Evolutionary conservation across 208 protist species (phyloP), one percentile per base, ranked within the genome.

Genomic region (Trypanosoma conorhini): DNA sequence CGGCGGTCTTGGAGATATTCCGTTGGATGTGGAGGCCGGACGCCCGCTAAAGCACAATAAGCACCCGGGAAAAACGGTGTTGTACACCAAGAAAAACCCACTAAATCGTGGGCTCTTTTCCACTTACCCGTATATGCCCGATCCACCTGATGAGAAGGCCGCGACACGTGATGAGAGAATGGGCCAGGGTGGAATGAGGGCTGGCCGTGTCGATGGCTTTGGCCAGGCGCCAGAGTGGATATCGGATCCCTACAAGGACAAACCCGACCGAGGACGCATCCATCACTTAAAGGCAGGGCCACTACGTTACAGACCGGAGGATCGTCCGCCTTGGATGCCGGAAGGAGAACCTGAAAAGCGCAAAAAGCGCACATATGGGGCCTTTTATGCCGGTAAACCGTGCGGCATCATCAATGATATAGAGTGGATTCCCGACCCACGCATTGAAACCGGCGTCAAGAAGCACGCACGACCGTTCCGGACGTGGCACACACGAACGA

Each of bases 401-500:
- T 67, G 70, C 60, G 80, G 82, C 22, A 81, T 91, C 71, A 88
- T 84, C 51, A 86, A 83, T 30, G 85, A 91, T 58, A 67, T 80
- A 59, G 87, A 93, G 77, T 93, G 87, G 86, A 90, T 95, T 48
- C 92, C 92, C 2, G 89, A 97, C 70, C 92, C 92, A 60, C 89
- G 91, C 54, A 69, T 87, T 67, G 83, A 90, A 65, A 79, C 66
- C 13, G 48, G 65, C 28, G 80, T 97, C 50, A 85, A 86, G 70
- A 81, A 78, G 62, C 58, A 81, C 5, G 59, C 72, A 22, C 75
- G 85, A 31, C 92, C 89, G 15, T 94, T 97, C 80, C 81, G 86
- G 31, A 97, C 89, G 40, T 97, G 89, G 88, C 87, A 97, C 77
- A 97, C 92, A 15, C 72, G 81, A 50, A 92, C 88, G 56, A 97